Base-by-base conservation (phyloP, 2,329 filamentous ascomycete species). In the Aspergillus spinulosporus region DNA sequence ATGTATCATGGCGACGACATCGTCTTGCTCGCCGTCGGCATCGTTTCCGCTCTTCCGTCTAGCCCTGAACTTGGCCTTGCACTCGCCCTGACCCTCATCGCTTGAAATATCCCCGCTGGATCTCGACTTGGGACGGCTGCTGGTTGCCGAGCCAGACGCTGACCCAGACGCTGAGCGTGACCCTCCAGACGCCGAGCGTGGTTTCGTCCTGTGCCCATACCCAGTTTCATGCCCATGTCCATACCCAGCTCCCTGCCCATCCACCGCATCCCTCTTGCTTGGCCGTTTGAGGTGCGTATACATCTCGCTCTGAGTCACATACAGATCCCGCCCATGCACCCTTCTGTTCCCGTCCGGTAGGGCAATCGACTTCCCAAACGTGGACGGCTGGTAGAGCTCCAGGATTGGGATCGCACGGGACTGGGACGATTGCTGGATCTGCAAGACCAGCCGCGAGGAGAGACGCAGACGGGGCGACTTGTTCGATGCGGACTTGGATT, bases 391-490 rank as follows among this genome's bases (percentile, higher is more conserved):
- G 64, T 66, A 68, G 58, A 70, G 58, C 34, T 70, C 70, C 1
- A 72, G 60, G 12, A 72, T 67, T 2, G 70, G 68, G 6, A 68
- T 59, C 14, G 63, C 64, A 21, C 66, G 63, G 12, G 62, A 40
- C 8, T 62, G 26, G n/a, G 46, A 45, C 3, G 56, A 54, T 62
- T 72, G 69, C 61, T 72, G 69, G 51, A 72, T 66, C 63, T 72
- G 69, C 2, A 72, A 65, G 3, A 69, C 59, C 21, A 71, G 60
- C 21, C 66, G 66, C 7, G 69, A 59, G 28, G 62, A 58, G 43
- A 72, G 61, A 4, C 68, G 65, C 11, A 72, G 59, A 4, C 60
- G 52, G 51, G 61, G 59, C 5, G 28, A 21, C 9, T 40, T n/a
- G 6, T 44, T 40, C 14, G 50, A 42, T 11, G 28, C 12, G 26